A percentile compares a stretch with the other conserved stretches of the same genome.
phyloP scores from a whole-genome alignment of 2,329 filamentous ascomycete genomes.

The Aspergillus awamori region DNA sequence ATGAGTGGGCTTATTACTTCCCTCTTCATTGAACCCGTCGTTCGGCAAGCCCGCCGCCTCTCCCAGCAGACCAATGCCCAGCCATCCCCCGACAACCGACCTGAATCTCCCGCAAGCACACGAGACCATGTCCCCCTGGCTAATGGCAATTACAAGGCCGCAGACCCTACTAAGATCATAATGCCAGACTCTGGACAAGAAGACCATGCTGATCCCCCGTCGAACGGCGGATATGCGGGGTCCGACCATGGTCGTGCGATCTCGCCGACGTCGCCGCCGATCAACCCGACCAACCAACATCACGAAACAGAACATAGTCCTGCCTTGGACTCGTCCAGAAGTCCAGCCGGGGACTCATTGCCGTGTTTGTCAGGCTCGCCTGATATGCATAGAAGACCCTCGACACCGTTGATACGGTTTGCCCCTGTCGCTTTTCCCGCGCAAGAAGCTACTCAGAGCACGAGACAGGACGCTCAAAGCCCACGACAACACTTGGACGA shows the following conservation, averaged over 20 bases:
- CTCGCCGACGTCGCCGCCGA: constrained; percentile 16
- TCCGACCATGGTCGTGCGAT: constrained; percentile 27
- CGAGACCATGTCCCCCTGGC: constrained; percentile 24
- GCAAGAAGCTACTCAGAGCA: constrained; percentile 5
- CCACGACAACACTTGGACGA: constrained; percentile 4
- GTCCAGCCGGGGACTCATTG: not conserved
- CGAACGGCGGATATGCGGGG: constrained; percentile 24
- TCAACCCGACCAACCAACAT: constrained; percentile 17
- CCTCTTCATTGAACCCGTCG: constrained; percentile 47
- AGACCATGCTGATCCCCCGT: constrained; percentile 12
- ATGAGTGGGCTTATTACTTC: constrained; percentile 51
- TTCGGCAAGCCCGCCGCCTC: constrained; percentile 47
- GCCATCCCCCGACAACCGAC: constrained; percentile 29
- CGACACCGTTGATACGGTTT: not conserved
- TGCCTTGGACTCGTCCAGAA: not conserved
- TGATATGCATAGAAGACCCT: not conserved
- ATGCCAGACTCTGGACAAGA: constrained; percentile 17
- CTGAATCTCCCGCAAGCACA: constrained; percentile 27
- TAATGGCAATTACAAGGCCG: constrained; percentile 18
- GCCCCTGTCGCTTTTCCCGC: not conserved
- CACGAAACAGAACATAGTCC: constrained; percentile 5
- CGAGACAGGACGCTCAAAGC: constrained; percentile 1
- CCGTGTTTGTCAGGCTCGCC: not conserved
- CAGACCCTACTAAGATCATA: constrained; percentile 7
- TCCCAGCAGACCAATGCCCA: constrained; percentile 30